Evolutionary conservation across 768 basidiomycete genomes (phyloP), one percentile per base, ranked within the genome.

Genomic region (Tricholoma sp.): DNA sequence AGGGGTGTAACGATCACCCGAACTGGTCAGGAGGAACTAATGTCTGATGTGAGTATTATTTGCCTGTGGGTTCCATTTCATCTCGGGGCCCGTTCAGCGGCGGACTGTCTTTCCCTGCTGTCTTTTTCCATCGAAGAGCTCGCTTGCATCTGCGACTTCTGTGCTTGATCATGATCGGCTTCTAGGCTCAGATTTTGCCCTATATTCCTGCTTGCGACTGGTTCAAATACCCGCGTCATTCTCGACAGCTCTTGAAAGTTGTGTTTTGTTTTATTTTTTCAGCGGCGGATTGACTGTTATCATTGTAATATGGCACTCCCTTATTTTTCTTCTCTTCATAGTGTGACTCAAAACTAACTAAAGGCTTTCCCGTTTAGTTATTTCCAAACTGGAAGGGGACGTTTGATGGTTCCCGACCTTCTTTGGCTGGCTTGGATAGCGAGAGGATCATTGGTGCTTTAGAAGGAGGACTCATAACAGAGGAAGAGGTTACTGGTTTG

Each of bases 1-100:
- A 80, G 91, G 9, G 89, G 89, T 24, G 91, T 94, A 33, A 93
- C 91, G 10, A 79, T 94, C 44, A 94, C 91, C 3, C 76, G 87
- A 56, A 89, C 87, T 60, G 81, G 81, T 15, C 89, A 92, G 66
- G 86, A 85, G 61, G 91, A 92, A 63, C 76, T 94, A 28, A 91
- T 92, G 91, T 73, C 78, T 55, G 85, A 90, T 61, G 89, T 91
- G 65, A 33, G 83, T 72, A 13, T 58, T 51, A 53, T n/a, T 10
- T 17, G 17, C 17, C n/a, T 36, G 2, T 29, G 10, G 4, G 41
- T 7, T 18, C 17, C 17, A 6, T 42, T 42, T 17, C 24, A 24
- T 17, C 15, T 41, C 5, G 15, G 15, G 15, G 15, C n/a, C 20
- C 24, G 31, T 47, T 55, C 33, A 28, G 31, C 18, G 1, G 10